Base-by-base conservation (phyloP, 2,329 filamentous ascomycete genomes). In the Phialophora expanda region DNA sequence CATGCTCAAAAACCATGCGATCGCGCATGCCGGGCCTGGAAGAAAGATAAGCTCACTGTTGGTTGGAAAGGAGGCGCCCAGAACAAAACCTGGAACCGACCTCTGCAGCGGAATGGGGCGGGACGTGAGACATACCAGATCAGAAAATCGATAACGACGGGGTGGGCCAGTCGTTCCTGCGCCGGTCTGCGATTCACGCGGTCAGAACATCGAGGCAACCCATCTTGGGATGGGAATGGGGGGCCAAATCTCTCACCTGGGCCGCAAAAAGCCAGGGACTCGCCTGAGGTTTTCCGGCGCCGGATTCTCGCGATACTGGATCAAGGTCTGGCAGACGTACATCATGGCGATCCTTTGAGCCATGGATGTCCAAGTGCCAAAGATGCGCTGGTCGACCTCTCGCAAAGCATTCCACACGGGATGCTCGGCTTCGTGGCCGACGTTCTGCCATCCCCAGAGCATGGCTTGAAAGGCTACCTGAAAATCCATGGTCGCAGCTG, bases 271-370 rank as follows among this genome's bases (percentile, higher is more conserved):
- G 26, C 58, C 60, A 28, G 69, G 69, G 7, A 70, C 69, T 20
- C 67, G 56, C 24, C 55, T 58, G 12, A 67, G 38, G n/a, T 70
- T 70, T 9, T 69, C 69, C 51, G 63, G 58, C 22, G 57, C 63
- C 3, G 69, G 69, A 34, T 64, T 63, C 50, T 68, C 69, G 28
- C 69, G 64, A 44, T 65, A 70, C 28, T 64, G 66, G 17, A 70
- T 66, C 51, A 68, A 50, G 14, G 66, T 67, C 41, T 68, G 66
- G 51, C 69, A 70, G 30, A 67, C 65, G 38, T 70, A 70, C 69
- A 70, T 70, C 61, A 70, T 48, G 17, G 69, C 69, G 24, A 70
- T 62, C 22, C 69, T 59, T 34, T 68, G 66, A 3, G 69, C 66
- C 24, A 61, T 69, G n/a, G 64, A 69, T 20, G 62, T 67, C 69